A percentile compares a stretch with the other conserved stretches of the same genome.
These are phyloP conservation scores for Globisporangium emineosum DNA, from an alignment of 352 stramenopile species.

Conservation along the genomic window DNA sequence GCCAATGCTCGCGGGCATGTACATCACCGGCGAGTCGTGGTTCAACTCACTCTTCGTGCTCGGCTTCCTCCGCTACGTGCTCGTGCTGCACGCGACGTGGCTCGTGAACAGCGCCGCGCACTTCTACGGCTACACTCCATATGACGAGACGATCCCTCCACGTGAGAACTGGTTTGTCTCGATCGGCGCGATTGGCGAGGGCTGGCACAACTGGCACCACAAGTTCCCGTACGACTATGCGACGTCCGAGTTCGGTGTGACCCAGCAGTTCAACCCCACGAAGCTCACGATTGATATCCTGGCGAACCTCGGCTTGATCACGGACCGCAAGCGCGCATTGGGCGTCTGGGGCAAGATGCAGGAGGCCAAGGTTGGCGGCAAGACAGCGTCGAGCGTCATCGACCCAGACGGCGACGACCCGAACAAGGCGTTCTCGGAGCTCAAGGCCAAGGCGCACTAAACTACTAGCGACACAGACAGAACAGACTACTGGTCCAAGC, in stretches of 20 bases:
- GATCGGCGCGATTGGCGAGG: constrained; percentile 95
- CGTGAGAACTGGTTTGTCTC: constrained; percentile 98
- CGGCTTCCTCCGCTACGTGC: constrained; percentile 92
- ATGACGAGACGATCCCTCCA: constrained; percentile 92
- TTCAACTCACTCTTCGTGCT: constrained; percentile 96
- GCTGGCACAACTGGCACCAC: constrained; percentile 99
- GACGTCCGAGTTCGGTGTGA: constrained; percentile 96
- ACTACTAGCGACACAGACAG: background rate
- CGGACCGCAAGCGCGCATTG: constrained; percentile 92
- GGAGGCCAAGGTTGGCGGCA: constrained; percentile 37
- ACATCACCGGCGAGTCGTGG: constrained; percentile 91
- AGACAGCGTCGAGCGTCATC: constrained; percentile 37
- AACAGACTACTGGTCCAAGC: background rate
- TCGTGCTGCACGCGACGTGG: constrained; percentile 97
- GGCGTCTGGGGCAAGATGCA: constrained; percentile 94
- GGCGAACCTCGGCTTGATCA: constrained; percentile 90
- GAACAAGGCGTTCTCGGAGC: constrained; percentile 48
- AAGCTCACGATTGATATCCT: constrained; percentile 97
- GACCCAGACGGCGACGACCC: constrained; percentile 61
- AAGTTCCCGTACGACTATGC: constrained; percentile 99
- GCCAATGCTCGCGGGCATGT: constrained; percentile 88
- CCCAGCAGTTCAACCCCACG: constrained; percentile 96
- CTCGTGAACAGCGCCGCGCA: constrained; percentile 98
- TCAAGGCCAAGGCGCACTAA: constrained; percentile 35
- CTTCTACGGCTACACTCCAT: constrained; percentile 97